These are phyloP conservation scores for Kwoniella mangroviensis DNA, from an alignment of 768 basidiomycete species.

Conservation along the genomic window DNA sequence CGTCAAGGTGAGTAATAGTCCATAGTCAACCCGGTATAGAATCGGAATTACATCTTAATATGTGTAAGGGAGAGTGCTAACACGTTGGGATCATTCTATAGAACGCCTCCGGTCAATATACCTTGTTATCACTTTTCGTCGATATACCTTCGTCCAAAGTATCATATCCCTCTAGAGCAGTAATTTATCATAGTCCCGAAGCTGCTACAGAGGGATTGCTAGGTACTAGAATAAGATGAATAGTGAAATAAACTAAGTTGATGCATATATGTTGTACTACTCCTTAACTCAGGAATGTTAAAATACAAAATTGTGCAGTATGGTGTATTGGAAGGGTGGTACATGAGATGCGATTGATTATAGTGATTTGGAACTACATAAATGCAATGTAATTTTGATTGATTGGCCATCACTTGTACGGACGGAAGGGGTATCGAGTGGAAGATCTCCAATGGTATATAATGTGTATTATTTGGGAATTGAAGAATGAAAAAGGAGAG, in stretches of 20 bases:
- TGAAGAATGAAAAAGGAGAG: neutral
- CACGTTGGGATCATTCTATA: slow-evolving; percentile 7
- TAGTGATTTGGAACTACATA: neutral
- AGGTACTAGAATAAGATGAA: slow-evolving; percentile 34
- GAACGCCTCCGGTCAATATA: slow-evolving; percentile 51
- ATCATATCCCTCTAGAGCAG: slow-evolving; percentile 47
- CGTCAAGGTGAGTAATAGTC: slow-evolving; percentile 48
- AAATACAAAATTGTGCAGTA: no score
- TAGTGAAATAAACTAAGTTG: neutral
- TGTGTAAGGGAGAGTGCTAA: neutral
- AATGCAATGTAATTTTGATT: no score
- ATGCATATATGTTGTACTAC: slow-evolving; percentile 1
- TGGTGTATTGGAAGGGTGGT: no score
- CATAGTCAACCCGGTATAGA: no score
- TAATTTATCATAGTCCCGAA: slow-evolving; percentile 51
- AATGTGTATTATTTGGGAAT: no score
- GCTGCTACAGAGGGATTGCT: slow-evolving; percentile 51
- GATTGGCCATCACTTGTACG: no score
- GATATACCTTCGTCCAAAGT: slow-evolving; percentile 51
- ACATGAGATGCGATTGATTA: neutral
- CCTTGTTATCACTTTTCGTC: slow-evolving; percentile 51
- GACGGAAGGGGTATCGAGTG: no score
- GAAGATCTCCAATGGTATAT: no score
- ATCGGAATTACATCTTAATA: no score
- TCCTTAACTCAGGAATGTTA: neutral